These are phyloP conservation scores for Sextonia rubra DNA, from an alignment of 164 flowering plant genomes.

Conservation along the genomic window DNA sequence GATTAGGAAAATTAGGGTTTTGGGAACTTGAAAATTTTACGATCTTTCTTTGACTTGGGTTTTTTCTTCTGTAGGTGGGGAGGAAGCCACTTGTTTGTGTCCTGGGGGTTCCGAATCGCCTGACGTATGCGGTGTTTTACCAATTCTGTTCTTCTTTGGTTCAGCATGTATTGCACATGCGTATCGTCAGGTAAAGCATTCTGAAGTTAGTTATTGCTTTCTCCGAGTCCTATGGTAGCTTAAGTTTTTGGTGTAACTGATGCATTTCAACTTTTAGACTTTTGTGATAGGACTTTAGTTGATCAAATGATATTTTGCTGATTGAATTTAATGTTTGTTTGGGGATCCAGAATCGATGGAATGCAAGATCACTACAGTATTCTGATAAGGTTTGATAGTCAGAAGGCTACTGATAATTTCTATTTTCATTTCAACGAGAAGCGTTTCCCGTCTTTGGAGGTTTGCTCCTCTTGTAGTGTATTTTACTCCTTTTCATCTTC, in stretches of 20 bases:
- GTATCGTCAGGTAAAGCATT: conserved; percentile 82
- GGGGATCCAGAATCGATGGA: conserved; percentile 63
- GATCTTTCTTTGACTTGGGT: neutral
- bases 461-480: neutral
- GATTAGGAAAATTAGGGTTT: neutral
- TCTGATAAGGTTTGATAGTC: conserved; percentile 70
- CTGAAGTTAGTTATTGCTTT: too few species aligned
- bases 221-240: too few species aligned
- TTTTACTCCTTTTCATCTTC: neutral
- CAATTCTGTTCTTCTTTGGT: conserved; percentile 88
- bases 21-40: neutral
- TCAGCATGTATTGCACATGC: conserved; percentile 80
- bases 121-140: conserved; percentile 97
- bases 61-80: conserved; percentile 53
- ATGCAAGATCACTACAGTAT: conserved; percentile 69
- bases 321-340: neutral
- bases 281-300: too few species aligned
- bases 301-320: neutral
- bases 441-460: conserved; percentile 87
- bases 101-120: conserved; percentile 91
- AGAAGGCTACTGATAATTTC: conserved; percentile 67
- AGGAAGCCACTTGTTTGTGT: conserved; percentile 85
- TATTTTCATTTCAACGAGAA: conserved; percentile 70
- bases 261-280: too few species aligned
- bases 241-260: too few species aligned